phyloP scores from a whole-genome alignment of 2,329 filamentous ascomycete genomes.

The Rhynchosporium agropyri region DNA sequence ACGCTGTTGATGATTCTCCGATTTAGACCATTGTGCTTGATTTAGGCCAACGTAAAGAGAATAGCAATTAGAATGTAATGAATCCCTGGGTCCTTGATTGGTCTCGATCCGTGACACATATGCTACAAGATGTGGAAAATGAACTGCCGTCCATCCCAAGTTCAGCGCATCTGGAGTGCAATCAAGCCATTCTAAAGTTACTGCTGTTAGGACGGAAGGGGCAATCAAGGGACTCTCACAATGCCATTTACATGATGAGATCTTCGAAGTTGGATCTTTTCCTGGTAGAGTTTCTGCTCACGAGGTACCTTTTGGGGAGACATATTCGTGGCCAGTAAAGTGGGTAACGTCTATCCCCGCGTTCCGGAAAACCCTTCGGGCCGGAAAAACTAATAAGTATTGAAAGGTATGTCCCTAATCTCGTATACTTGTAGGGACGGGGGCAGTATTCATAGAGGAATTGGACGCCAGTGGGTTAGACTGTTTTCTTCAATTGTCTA shows the following conservation, averaged over 20 bases:
- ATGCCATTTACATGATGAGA: not conserved
- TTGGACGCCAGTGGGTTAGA: too few species aligned
- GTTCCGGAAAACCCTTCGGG: too few species aligned
- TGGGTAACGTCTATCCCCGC: too few species aligned
- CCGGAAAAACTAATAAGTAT: too few species aligned
- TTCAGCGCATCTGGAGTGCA: not conserved
- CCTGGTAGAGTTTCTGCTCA: not conserved
- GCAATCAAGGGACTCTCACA: not conserved
- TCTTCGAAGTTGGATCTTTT: not conserved
- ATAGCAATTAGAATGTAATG: too few species aligned
- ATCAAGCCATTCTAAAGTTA: not conserved
- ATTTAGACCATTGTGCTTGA: too few species aligned
- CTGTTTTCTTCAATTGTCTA: too few species aligned
- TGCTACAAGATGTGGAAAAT: not conserved
- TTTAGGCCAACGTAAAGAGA: too few species aligned
- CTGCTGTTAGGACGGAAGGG: not conserved
- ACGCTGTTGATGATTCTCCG: too few species aligned
- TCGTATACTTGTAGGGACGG: too few species aligned
- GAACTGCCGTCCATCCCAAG: not conserved
- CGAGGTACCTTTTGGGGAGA: slow-evolving; percentile 1
- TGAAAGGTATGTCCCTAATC: too few species aligned
- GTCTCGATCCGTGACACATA: not conserved
- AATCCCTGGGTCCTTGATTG: not conserved
- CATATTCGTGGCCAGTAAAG: not conserved
- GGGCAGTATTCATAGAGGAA: too few species aligned